phyloP scores from a whole-genome alignment of 1,284 basidiomycete genomes.

The Boletus semigastroideus region DNA sequence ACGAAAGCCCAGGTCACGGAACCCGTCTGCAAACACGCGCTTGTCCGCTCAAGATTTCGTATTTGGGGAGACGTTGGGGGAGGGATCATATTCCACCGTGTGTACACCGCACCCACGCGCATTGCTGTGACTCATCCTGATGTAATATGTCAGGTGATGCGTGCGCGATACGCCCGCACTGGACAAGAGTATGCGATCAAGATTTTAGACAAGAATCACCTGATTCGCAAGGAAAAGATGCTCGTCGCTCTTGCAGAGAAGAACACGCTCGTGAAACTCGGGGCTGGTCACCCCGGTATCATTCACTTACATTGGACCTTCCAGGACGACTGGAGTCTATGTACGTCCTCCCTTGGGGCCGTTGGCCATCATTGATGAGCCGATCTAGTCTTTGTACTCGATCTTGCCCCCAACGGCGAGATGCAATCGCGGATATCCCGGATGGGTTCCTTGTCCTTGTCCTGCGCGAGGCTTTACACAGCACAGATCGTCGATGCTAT shows the following conservation, averaged over 20 bases:
- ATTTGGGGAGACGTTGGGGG: slow-evolving; percentile 69
- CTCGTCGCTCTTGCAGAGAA: slow-evolving; percentile 66
- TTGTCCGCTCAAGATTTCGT: slow-evolving; percentile 62
- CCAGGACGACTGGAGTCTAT: slow-evolving; percentile 81
- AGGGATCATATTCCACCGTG: slow-evolving; percentile 80
- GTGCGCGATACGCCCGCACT: slow-evolving; percentile 53
- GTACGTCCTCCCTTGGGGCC: slow-evolving; percentile 38
- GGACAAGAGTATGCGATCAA: slow-evolving; percentile 74
- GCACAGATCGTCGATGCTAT: slow-evolving; percentile 89
- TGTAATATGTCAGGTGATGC: slow-evolving; percentile 47
- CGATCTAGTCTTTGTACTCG: slow-evolving; percentile 82
- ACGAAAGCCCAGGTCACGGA: slow-evolving; percentile 40
- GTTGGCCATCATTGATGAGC: slow-evolving; percentile 1
- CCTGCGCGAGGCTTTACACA: slow-evolving; percentile 78
- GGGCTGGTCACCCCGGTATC: slow-evolving; percentile 77
- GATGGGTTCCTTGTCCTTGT: slow-evolving; percentile 78
- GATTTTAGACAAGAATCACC: slow-evolving; percentile 73
- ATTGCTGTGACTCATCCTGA: slow-evolving; percentile 1
- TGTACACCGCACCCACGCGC: slow-evolving; percentile 24
- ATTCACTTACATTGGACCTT: slow-evolving; percentile 82
- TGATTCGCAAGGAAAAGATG: slow-evolving; percentile 66
- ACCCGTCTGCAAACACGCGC: slow-evolving; percentile 48
- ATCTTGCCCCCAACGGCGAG: slow-evolving; percentile 89
- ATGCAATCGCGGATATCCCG: slow-evolving; percentile 77
- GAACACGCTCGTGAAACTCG: slow-evolving; percentile 60